Evolutionary conservation across 1,284 basidiomycete species (phyloP).

Genomic region (Naganishia albida): DNA sequence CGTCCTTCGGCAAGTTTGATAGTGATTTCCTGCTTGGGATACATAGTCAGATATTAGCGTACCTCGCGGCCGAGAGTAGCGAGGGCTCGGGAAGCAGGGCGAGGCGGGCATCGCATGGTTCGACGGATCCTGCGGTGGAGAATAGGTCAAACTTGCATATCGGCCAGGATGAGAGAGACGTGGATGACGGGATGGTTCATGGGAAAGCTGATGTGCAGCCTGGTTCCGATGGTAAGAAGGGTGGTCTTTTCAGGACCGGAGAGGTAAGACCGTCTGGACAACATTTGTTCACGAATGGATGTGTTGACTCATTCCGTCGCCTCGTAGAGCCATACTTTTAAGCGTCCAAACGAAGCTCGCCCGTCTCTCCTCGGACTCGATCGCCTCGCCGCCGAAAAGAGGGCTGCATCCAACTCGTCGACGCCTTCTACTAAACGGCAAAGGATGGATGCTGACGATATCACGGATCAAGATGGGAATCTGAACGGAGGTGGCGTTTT

Average conservation of each 20-base stretch:
- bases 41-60: slow-evolving; percentile 62
- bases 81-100: slow-evolving; percentile 2
- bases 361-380: slow-evolving; percentile 82
- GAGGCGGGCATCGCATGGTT: slow-evolving; percentile 15
- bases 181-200: slow-evolving; percentile 68
- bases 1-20: slow-evolving; percentile 81
- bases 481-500: slow-evolving; percentile 62
- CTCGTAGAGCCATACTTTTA: slow-evolving; percentile 71
- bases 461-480: slow-evolving; percentile 20
- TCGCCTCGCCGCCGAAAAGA: slow-evolving; percentile 80
- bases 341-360: slow-evolving; percentile 69
- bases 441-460: slow-evolving; percentile 56
- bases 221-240: slow-evolving; percentile 71
- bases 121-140: slow-evolving; percentile 15
- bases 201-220: slow-evolving; percentile 76
- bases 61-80: slow-evolving; percentile 63
- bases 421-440: slow-evolving; percentile 61
- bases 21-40: slow-evolving; percentile 64
- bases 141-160: slow-evolving; percentile 24
- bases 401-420: slow-evolving; percentile 53
- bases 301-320: background rate
- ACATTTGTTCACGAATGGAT: slow-evolving; percentile 3
- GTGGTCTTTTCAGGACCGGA: slow-evolving; percentile 70
- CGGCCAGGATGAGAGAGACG: slow-evolving; percentile 26
- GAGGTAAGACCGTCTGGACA: slow-evolving; percentile 57